Evolutionary conservation across 495 filamentous ascomycete species (phyloP), one percentile per base, ranked within the genome.

Genomic region (Neurospora hispaniola): DNA sequence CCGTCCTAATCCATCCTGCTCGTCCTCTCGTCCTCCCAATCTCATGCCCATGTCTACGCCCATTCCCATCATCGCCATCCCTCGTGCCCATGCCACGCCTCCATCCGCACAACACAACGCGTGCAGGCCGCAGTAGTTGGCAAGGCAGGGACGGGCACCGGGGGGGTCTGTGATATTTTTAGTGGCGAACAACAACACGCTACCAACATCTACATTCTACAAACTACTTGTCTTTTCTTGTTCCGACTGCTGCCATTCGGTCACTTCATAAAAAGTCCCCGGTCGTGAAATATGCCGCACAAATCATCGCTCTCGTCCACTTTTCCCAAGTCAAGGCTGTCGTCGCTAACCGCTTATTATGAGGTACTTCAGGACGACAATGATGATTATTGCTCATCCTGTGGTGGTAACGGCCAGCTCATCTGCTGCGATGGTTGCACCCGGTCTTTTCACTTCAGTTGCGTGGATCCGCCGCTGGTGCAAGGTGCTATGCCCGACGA

Each of bases 351-450:
- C 14, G 54, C 68, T 75, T n/a, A 74, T 62, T 23, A 23, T 40
- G 40, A 23, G 62, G 20, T 40, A 23, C 11, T 48, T 62, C 84
- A 89, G 83, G 88, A 91, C 76, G 92, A 96, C 69, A 97, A 97
- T 78, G 92, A 93, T 75, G 96, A 99, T 76, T 89, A 90, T 76
- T 99, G 96, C 82, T 86, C 88, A 69, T 86, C 93, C 11, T 99
- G 96, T 81, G 88, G 90, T 75, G 89, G 89, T 48, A 90, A 88
- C 71, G 96, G 96, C n/a, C 86, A 90, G 70, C 84, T 99, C 38
- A 83, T 98, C 72, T 97, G 95, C 82, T 99, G 96, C 80, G 96
- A 98, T 80, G 91, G 91, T 69, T 99, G 96, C 83, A 86, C 88
- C 20, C 89, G 91, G 66, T 91, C 93, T 0, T 97, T 94, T 81